Evolutionary conservation across 495 filamentous ascomycete species (phyloP).

Genomic region (Pyrenopolyporus hunteri): DNA sequence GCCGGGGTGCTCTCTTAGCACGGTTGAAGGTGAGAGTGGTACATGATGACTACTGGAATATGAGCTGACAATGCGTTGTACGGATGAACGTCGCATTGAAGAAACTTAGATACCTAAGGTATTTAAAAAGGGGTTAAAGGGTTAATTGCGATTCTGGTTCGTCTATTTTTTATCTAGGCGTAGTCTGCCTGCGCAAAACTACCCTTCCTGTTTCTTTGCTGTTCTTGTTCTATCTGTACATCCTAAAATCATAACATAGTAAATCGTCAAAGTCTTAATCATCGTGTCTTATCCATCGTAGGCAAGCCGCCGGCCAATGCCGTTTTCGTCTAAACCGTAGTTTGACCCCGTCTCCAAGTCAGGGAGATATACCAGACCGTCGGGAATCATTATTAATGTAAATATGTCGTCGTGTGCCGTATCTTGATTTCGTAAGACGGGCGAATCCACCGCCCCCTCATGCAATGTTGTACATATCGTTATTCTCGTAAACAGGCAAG

Average conservation of each 20-base stretch:
- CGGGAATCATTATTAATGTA: constrained; percentile 22
- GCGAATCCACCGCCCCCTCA: constrained; percentile 9
- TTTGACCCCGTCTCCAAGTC: constrained; percentile 12
- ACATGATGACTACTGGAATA: not conserved
- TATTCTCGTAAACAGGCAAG: constrained; percentile 4
- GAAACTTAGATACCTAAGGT: no score
- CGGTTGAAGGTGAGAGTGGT: not conserved
- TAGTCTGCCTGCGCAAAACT: not conserved
- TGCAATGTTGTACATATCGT: constrained; percentile 33
- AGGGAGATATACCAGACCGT: constrained; percentile 13
- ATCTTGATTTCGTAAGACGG: constrained; percentile 12
- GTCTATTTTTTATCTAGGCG: constrained; percentile 15
- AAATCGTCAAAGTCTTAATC: constrained; percentile 22
- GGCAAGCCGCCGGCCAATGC: constrained; percentile 10
- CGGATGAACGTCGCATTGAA: no score
- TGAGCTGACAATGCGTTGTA: no score
- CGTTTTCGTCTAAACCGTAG: not conserved
- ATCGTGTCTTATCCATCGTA: constrained; percentile 20
- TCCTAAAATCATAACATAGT: constrained; percentile 26
- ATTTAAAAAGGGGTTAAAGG: no score
- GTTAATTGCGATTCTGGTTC: not conserved
- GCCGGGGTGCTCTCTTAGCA: not conserved
- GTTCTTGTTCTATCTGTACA: constrained; percentile 15
- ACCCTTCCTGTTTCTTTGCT: not conserved
- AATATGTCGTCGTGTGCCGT: constrained; percentile 14